phyloP scores from a whole-genome alignment of 768 basidiomycete genomes.

The Russula lepida region DNA sequence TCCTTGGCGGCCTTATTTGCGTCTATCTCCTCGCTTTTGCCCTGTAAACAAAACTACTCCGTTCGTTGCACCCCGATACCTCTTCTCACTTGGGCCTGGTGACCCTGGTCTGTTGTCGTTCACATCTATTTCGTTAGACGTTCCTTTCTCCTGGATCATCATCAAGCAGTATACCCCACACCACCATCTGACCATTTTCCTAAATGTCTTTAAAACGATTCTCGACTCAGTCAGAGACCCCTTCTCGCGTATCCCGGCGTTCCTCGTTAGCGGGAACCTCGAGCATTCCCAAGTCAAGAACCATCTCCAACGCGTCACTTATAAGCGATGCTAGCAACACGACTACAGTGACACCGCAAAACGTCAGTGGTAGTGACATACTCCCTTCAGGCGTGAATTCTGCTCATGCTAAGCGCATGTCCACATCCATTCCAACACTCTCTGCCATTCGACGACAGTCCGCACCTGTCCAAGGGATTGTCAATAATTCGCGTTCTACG shows the following conservation, averaged over 20 bases:
- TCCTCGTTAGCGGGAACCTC: constrained; percentile 34
- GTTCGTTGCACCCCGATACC: background rate
- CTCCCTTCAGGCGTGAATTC: constrained; percentile 30
- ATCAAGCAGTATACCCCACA: background rate
- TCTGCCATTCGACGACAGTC: constrained; percentile 23
- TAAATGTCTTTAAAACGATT: constrained; percentile 15
- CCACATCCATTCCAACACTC: constrained; percentile 23
- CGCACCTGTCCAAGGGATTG: constrained; percentile 17
- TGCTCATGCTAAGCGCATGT: constrained; percentile 31
- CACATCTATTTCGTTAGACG: background rate
- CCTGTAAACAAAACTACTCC: background rate
- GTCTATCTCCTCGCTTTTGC: background rate
- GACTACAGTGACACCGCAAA: constrained; percentile 37
- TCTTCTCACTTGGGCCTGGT: background rate
- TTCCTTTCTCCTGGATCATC: background rate
- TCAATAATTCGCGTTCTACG: constrained; percentile 22
- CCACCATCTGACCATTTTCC: background rate
- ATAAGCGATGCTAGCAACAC: constrained; percentile 34
- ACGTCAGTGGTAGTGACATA: constrained; percentile 19
- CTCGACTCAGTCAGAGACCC: constrained; percentile 42
- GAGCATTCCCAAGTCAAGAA: constrained; percentile 42
- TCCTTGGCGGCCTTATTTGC: background rate
- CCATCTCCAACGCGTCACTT: constrained; percentile 43
- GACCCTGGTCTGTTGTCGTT: background rate
- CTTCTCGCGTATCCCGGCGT: constrained; percentile 43